Percentiles rank a stretch among this genome's conserved stretches.
Conservation (phyloP, 805 yeast species). For the Saccharomycopsis fermentans region DNA sequence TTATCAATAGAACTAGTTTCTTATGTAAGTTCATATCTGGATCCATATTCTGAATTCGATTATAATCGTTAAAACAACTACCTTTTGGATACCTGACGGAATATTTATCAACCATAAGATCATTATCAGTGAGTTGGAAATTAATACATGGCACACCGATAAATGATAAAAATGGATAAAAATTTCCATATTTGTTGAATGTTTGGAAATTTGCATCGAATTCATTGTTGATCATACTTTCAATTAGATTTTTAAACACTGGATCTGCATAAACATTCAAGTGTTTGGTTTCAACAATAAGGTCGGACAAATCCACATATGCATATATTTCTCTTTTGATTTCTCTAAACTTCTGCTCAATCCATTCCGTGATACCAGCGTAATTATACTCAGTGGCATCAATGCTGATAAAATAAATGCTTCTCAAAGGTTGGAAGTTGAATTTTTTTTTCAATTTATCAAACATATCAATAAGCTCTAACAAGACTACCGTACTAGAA, state of each 20-base stretch:
- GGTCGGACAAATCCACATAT: conserved; percentile 65
- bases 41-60: conserved; percentile 45
- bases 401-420: conserved; percentile 74
- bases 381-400: conserved; percentile 72
- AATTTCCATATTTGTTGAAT: conserved; percentile 45
- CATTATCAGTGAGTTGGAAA: not conserved
- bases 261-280: conserved; percentile 59
- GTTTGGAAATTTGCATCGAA: conserved; percentile 19
- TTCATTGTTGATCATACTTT: conserved; percentile 19
- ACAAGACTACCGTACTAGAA: conserved; percentile 63
- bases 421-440: conserved; percentile 77
- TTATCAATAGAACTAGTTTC: conserved; percentile 45
- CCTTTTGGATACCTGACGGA: conserved; percentile 33
- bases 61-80: conserved; percentile 58
- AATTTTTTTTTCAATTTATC: conserved; percentile 50
- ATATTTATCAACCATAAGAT: conserved; percentile 22
- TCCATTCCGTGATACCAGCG: conserved; percentile 80
- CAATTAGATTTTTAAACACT: conserved; percentile 34
- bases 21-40: conserved; percentile 45
- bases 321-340: conserved; percentile 53
- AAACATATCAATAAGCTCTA: conserved; percentile 63
- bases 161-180: conserved; percentile 52
- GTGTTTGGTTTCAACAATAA: conserved; percentile 42
- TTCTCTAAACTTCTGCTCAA: conserved; percentile 43
- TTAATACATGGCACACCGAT: conserved; percentile 65